Percentiles rank a stretch among this genome's conserved stretches.
Evolutionary conservation across 1,284 basidiomycete species (phyloP).

Genomic region (Kwoniella shivajii): DNA sequence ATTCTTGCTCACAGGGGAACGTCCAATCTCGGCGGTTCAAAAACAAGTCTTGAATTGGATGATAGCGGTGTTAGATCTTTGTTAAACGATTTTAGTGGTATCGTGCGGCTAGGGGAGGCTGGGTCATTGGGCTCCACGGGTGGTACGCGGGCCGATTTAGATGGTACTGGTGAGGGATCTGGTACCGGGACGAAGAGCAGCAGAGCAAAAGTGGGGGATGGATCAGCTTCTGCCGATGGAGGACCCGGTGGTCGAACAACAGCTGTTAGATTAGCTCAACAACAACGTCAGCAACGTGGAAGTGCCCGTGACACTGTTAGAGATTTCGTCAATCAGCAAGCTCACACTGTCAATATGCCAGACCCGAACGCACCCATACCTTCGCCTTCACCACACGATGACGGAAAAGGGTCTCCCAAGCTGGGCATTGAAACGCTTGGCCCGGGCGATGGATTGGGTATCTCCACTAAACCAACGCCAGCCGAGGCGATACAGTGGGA

Average conservation of each 20-base stretch:
- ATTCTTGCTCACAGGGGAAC: background rate
- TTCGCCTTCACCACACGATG: slow-evolving; percentile 17
- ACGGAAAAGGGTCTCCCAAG: background rate
- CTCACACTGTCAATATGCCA: slow-evolving; percentile 34
- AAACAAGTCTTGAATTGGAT: slow-evolving; percentile 27
- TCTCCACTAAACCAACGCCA: slow-evolving; percentile 1
- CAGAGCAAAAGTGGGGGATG: background rate
- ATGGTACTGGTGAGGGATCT: slow-evolving; percentile 3
- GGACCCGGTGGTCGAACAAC: slow-evolving; percentile 9
- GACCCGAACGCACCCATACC: slow-evolving; percentile 48
- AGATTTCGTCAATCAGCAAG: slow-evolving; percentile 43
- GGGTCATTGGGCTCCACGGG: slow-evolving; percentile 16
- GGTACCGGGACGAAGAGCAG: slow-evolving; percentile 1
- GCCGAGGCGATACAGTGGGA: slow-evolving; percentile 4
- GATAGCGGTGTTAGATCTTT: slow-evolving; percentile 29
- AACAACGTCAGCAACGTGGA: slow-evolving; percentile 11
- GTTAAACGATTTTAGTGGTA: slow-evolving; percentile 38
- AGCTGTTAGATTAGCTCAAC: slow-evolving; percentile 15
- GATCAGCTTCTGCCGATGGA: background rate
- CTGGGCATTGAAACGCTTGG: slow-evolving; percentile 1
- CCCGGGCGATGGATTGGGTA: background rate
- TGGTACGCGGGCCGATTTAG: slow-evolving; percentile 2
- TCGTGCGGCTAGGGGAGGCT: slow-evolving; percentile 36
- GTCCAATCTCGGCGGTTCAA: slow-evolving; percentile 4
- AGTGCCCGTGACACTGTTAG: slow-evolving; percentile 33